Base-by-base conservation (phyloP, 306 rosid species). In the Cicer judaicum region DNA sequence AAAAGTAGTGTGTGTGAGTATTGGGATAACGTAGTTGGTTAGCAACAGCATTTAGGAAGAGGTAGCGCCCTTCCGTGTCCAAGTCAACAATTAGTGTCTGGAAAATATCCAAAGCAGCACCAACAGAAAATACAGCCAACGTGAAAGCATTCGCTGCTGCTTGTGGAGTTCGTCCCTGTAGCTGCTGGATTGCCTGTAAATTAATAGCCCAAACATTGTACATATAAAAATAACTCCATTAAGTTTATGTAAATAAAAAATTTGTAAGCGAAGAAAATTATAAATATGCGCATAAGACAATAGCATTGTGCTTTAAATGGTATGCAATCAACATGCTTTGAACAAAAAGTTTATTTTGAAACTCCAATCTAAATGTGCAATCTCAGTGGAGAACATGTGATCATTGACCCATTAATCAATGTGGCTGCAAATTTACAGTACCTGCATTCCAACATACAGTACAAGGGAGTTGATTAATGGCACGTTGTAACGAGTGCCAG, bases 371-470 rank as follows among this genome's bases (percentile, higher is more conserved):
- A 64, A 54, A 53, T 7, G 53, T 44, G n/a, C 41, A 61, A 53
- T 68, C 39, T 11, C 14, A 7, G 15, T 18, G 7, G 5, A 72
- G 46, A 55, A 24, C 56, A 64, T 8, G 46, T 47, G n/a, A 34
- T 21, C 54, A 59, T 41, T 48, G 55, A 53, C 73, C 8, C 69
- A 34, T 18, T 64, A 39, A 47, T 40, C 5, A 29, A 29, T 29
- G 15, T n/a, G 18, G 19, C 56, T 44, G 62, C 1, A 57, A 70
- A 46, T 70, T 39, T 57, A 65, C 40, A 66, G 52, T 81, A 95
- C 99, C 99, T 95, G 99, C 93, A 95, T 95, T 74, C 99, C 99
- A 21, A 95, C 98, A 62, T 92, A 89, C 15, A 92, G 88, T 78
- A 95, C 98, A 21, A 95, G 96, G 43, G 99, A 92, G 87, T 95